A percentile compares a stretch with the other conserved stretches of the same genome.
These are phyloP conservation scores for Nakazawaea ishiwadae DNA, from an alignment of 805 yeast species.

Conservation along the genomic window DNA sequence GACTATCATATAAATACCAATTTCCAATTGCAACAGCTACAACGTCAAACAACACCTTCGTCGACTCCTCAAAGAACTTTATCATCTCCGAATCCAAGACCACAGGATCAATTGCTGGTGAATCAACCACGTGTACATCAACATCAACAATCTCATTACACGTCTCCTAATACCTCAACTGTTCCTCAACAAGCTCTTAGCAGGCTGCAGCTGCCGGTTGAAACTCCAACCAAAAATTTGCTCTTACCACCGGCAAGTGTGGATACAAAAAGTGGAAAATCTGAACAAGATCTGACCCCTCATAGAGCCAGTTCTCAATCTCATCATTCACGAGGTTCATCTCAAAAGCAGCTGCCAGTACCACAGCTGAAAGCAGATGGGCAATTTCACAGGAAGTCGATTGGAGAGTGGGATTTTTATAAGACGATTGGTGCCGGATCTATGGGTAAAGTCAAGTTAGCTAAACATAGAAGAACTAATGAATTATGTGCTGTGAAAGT, in stretches of 20 bases:
- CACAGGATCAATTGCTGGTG: slow-evolving; percentile 1
- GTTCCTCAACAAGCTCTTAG: too few relatives aligned
- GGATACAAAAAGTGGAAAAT: neutral
- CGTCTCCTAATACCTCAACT: too few relatives aligned
- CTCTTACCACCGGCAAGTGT: slow-evolving; percentile 10
- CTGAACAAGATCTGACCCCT: neutral
- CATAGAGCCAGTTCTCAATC: slow-evolving; percentile 8
- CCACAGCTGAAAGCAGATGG: slow-evolving; percentile 15
- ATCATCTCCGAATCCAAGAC: slow-evolving; percentile 14
- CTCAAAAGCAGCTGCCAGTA: slow-evolving; percentile 12
- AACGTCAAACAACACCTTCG: slow-evolving; percentile 1
- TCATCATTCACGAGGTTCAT: slow-evolving; percentile 4
- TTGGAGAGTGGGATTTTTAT: slow-evolving; percentile 96
- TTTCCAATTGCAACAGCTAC: slow-evolving; percentile 9
- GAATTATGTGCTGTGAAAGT: slow-evolving; percentile 91
- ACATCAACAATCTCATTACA: slow-evolving; percentile 15
- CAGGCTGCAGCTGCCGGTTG: too few relatives aligned
- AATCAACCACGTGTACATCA: neutral
- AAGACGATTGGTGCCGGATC: slow-evolving; percentile 98
- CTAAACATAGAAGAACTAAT: slow-evolving; percentile 74
- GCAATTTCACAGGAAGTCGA: slow-evolving; percentile 76
- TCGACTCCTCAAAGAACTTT: slow-evolving; percentile 17
- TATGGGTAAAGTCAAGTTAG: slow-evolving; percentile 97
- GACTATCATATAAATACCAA: slow-evolving; percentile 12
- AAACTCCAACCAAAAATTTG: too few relatives aligned